Conservation (phyloP, 352 stramenopile species). For the Peronospora destructor region DNA sequence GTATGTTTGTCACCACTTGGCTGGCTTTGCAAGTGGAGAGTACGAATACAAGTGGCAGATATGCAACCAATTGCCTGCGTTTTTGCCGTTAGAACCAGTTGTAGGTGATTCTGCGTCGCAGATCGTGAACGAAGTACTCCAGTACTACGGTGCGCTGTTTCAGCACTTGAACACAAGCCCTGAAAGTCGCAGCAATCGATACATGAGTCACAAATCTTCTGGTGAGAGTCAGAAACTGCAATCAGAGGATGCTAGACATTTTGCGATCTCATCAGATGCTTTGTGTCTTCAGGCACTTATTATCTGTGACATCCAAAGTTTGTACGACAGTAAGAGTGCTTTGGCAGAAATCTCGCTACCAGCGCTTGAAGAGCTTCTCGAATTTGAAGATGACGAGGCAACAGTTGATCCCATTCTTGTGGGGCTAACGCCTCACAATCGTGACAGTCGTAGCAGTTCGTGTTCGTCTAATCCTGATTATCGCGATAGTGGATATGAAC, state of each 20-base stretch:
- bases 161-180: slow-evolving; percentile 51
- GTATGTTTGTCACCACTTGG: slow-evolving; percentile 77
- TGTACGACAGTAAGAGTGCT: slow-evolving; percentile 73
- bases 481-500: slow-evolving; percentile 31
- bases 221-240: slow-evolving; percentile 4
- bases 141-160: slow-evolving; percentile 67
- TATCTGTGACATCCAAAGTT: slow-evolving; percentile 72
- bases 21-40: slow-evolving; percentile 45
- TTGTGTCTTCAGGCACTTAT: slow-evolving; percentile 61
- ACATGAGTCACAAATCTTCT: slow-evolving; percentile 23
- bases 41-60: slow-evolving; percentile 75
- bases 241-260: slow-evolving; percentile 18
- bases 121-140: slow-evolving; percentile 71
- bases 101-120: slow-evolving; percentile 49
- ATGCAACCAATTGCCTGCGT: slow-evolving; percentile 50
- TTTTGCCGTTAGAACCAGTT: slow-evolving; percentile 40
- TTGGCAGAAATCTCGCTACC: slow-evolving; percentile 59
- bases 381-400: slow-evolving; percentile 73
- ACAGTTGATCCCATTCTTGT: slow-evolving; percentile 44
- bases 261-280: slow-evolving; percentile 44
- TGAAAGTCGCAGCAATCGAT: slow-evolving; percentile 36
- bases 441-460: slow-evolving; percentile 35
- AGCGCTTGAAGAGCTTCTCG: slow-evolving; percentile 58
- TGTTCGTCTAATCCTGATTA: slow-evolving; percentile 31
- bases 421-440: slow-evolving; percentile 28